phyloP scores from a whole-genome alignment of 139 green algal species.

The Zygnema circumcarinatum region DNA sequence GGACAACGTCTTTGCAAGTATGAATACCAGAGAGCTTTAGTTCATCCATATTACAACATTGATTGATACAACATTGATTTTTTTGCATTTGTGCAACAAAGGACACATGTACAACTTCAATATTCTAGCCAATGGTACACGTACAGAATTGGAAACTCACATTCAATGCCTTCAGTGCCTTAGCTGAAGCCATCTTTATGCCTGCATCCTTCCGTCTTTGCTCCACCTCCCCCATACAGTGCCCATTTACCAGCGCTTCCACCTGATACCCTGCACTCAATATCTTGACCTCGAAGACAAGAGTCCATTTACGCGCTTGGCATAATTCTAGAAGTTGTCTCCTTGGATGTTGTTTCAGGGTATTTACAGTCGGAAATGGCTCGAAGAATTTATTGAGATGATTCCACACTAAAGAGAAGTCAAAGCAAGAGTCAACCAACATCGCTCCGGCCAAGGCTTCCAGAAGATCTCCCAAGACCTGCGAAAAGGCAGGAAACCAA shows the following conservation, averaged over 20 bases:
- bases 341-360: neutral
- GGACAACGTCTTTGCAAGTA: too few relatives aligned
- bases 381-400: neutral
- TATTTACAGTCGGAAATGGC: slow-evolving; percentile 2
- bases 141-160: too few relatives aligned
- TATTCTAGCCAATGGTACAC: too few relatives aligned
- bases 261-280: neutral
- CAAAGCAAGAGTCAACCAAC: slow-evolving; percentile 8
- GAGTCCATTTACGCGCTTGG: neutral
- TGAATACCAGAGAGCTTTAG: too few relatives aligned
- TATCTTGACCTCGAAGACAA: neutral
- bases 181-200: neutral
- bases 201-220: slow-evolving; percentile 3
- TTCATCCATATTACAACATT: too few relatives aligned
- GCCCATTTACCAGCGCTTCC: neutral
- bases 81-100: too few relatives aligned
- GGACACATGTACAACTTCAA: too few relatives aligned
- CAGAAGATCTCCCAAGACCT: slow-evolving; percentile 11
- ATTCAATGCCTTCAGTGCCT: too few relatives aligned
- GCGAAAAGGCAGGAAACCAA: neutral
- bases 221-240: neutral
- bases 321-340: slow-evolving; percentile 9
- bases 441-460: slow-evolving; percentile 22
- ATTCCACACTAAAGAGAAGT: neutral
- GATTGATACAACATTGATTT: too few relatives aligned